These are phyloP conservation scores for Ophiostoma novo-ulmi DNA, from an alignment of 2,329 filamentous ascomycete species.

Conservation along the genomic window DNA sequence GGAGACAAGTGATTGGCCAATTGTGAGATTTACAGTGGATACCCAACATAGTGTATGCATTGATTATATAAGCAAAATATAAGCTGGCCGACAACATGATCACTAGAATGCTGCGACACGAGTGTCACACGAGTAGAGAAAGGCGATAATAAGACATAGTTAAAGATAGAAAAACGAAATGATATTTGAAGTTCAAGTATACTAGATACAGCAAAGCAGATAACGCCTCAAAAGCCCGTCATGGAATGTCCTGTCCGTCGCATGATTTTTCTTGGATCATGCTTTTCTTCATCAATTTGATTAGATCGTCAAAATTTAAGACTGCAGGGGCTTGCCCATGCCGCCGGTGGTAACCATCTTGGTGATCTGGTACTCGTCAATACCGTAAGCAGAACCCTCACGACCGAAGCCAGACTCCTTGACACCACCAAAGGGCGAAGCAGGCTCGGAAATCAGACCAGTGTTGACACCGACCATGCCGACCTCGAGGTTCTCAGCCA, in stretches of 20 bases:
- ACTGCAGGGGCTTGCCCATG: slow-evolving; percentile 51
- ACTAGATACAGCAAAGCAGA: slow-evolving; percentile 8
- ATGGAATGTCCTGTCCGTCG: neutral
- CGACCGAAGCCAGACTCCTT: slow-evolving; percentile 78
- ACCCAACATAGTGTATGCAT: fast-evolving
- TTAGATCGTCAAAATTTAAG: neutral
- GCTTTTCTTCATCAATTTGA: neutral
- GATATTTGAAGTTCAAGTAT: slow-evolving; percentile 14
- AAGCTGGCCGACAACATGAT: neutral
- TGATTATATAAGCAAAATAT: neutral
- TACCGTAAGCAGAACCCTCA: slow-evolving; percentile 72
- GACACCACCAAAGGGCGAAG: slow-evolving; percentile 68
- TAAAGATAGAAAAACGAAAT: neutral
- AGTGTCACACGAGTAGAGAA: neutral
- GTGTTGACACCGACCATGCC: slow-evolving; percentile 87
- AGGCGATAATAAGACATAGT: neutral
- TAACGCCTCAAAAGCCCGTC: neutral
- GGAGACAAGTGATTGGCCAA: neutral
- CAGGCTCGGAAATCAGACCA: slow-evolving; percentile 57
- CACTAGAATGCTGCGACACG: neutral
- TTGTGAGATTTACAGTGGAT: neutral
- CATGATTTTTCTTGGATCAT: slow-evolving; percentile 4
- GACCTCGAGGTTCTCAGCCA: slow-evolving; percentile 68
- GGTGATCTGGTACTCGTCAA: slow-evolving; percentile 68
- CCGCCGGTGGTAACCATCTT: slow-evolving; percentile 61